A percentile compares a stretch with the other conserved stretches of the same genome.
These are phyloP conservation scores for Zygosaccharomyces gambellarensis DNA, from an alignment of 805 yeast genomes.

Conservation along the genomic window DNA sequence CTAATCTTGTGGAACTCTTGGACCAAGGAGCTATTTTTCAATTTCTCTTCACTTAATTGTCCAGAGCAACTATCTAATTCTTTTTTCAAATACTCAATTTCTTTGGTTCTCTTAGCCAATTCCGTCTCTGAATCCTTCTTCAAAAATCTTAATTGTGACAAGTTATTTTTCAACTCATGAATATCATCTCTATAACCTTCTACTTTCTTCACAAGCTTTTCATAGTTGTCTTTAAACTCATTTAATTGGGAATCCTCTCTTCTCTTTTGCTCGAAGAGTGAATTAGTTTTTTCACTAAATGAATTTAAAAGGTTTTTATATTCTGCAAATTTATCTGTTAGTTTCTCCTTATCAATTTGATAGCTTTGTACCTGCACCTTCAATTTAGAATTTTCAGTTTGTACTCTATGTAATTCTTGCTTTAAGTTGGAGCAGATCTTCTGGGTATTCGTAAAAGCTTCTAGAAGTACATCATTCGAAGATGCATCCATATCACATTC, in stretches of 20 bases:
- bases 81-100: constrained; percentile 34
- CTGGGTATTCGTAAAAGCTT: constrained; percentile 39
- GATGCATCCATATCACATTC: constrained; percentile 17
- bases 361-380: constrained; percentile 22
- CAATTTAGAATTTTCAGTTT: constrained; percentile 27
- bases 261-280: constrained; percentile 24
- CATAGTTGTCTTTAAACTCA: constrained; percentile 26
- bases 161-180: constrained; percentile 17
- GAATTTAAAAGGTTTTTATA: constrained; percentile 22
- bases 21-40: constrained; percentile 30
- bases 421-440: constrained; percentile 34
- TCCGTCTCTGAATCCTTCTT: constrained; percentile 22
- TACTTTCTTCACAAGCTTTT: constrained; percentile 15
- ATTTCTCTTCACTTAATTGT: constrained; percentile 44
- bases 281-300: constrained; percentile 22
- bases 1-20: constrained; percentile 18
- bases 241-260: constrained; percentile 20
- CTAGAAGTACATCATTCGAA: constrained; percentile 37
- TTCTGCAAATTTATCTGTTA: constrained; percentile 21
- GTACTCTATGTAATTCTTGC: constrained; percentile 30
- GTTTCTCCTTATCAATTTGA: constrained; percentile 20
- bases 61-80: constrained; percentile 44
- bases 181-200: constrained; percentile 23
- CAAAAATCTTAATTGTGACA: constrained; percentile 25
- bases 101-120: constrained; percentile 28